Base-by-base conservation (phyloP, 2,329 filamentous ascomycete genomes). In the Diaporthe batatas region DNA sequence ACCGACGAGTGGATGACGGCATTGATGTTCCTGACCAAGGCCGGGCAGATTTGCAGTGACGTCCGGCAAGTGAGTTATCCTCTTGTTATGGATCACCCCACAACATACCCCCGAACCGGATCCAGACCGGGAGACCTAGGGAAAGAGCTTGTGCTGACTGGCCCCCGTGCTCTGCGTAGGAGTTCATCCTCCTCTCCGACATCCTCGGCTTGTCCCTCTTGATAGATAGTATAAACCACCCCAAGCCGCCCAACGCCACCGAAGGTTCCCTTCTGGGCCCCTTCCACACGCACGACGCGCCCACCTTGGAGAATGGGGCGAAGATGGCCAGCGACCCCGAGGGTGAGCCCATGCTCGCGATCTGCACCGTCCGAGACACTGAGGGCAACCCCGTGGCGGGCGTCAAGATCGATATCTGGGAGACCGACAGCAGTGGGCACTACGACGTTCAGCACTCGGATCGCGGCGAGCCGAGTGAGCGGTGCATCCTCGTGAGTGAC, bases 101-200 rank as follows among this genome's bases (percentile, higher is more conserved):
- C 68, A 76, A 39, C 78, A 67, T 34, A 44, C 14, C 12, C n/a
- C 29, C 6, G 47, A 51, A 16, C 29, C 25, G 2, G n/a, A 8
- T 4, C 55, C 14, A 76, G 5, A 29, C 29, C 29, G 29, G 29
- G 29, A 29, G 5, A 29, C 29, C 29, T 29, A 58, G 57, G 6
- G 29, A 25, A 16, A 51, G 18, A 29, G 21, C 18, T n/a, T 21
- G 12, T 34, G 51, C 64, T 49, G 47, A 36, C 29, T 10, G 23
- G 8, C 53, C 39, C 14, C 25, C 6, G 34, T 42, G 6, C 18
- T 16, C 49, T 18, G 32, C 5, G 23, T 11, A 91, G 88, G 92
- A 95, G 86, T 95, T 93, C 85, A 95, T 96, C 81, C 90, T 96
- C 51, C 90, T 96, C 75, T 94, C 91, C 76, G 94, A 96, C 82